Evolutionary conservation across 306 rosid genomes (phyloP).

Genomic region (Myrica gale): DNA sequence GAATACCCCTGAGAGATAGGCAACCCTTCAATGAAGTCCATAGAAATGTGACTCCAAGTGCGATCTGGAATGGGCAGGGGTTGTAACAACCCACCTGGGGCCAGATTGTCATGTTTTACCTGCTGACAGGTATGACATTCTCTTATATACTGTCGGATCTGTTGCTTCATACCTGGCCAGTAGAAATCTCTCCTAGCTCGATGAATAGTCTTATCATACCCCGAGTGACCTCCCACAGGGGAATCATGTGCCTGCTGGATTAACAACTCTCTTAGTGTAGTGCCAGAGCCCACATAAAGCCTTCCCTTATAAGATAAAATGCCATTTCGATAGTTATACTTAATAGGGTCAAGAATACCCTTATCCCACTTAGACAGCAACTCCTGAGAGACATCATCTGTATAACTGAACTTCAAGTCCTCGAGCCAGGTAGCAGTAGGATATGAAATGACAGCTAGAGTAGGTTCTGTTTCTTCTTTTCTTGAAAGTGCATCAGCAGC

Average conservation of each 20-base stretch:
- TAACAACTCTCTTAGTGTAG: too few relatives aligned
- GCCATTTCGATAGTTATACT: too few relatives aligned
- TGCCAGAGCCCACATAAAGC: too few relatives aligned
- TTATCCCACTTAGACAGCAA: too few relatives aligned
- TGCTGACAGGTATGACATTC: background rate
- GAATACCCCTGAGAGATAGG: background rate
- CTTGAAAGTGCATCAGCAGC: background rate
- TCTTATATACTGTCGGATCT: too few relatives aligned
- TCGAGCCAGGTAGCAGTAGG: background rate
- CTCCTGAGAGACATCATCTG: too few relatives aligned
- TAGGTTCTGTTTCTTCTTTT: background rate
- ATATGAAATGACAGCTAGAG: background rate
- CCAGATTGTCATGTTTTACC: background rate
- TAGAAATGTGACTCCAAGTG: background rate
- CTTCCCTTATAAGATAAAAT: too few relatives aligned
- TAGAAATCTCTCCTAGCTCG: background rate
- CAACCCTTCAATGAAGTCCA: background rate
- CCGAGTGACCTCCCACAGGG: background rate
- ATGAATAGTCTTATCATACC: background rate
- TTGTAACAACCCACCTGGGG: too few relatives aligned
- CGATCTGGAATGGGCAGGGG: background rate
- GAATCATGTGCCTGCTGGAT: background rate
- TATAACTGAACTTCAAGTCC: too few relatives aligned
- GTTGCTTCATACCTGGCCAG: background rate
- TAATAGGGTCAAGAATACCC: too few relatives aligned